Evolutionary conservation across 257 asterid species (phyloP).

Genomic region (Buddleja alternifolia): DNA sequence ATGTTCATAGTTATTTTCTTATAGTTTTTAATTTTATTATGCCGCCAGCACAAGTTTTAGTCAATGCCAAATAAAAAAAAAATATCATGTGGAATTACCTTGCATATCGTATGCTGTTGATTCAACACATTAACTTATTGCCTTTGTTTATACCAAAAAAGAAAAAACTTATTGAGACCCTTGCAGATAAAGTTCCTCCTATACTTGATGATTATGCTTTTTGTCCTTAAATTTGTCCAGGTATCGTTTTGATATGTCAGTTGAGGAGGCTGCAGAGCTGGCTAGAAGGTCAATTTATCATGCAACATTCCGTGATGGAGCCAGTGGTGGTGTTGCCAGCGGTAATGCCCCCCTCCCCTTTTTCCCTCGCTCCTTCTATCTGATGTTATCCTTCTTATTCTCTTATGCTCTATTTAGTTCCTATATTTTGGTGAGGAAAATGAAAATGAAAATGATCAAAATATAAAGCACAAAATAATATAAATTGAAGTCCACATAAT

Average conservation of each 20-base stretch:
- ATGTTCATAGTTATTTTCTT: background rate
- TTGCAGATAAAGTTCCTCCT: background rate
- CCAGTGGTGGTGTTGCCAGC: constrained; percentile 89
- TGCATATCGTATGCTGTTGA: constrained; percentile 3
- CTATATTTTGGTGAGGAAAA: too few species aligned
- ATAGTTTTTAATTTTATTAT: background rate
- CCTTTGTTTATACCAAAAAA: background rate
- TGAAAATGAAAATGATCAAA: too few species aligned
- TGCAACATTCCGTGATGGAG: constrained; percentile 93
- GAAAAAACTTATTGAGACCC: background rate
- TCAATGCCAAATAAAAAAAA: background rate
- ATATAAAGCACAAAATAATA: too few species aligned
- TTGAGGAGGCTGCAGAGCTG: constrained; percentile 85
- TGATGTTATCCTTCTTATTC: background rate
- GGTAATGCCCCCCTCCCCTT: constrained; percentile 40
- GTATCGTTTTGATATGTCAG: constrained; percentile 67
- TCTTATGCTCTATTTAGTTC: too few species aligned
- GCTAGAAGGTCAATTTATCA: constrained; percentile 88
- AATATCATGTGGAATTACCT: background rate
- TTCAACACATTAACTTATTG: background rate
- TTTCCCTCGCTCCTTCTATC: background rate
- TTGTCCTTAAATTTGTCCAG: constrained; percentile 24
- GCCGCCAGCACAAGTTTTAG: background rate
- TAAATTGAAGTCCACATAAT: too few species aligned
- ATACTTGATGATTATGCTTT: constrained; percentile 12